phyloP scores from a whole-genome alignment of 768 basidiomycete genomes.

The Phaeotremella fagi region DNA sequence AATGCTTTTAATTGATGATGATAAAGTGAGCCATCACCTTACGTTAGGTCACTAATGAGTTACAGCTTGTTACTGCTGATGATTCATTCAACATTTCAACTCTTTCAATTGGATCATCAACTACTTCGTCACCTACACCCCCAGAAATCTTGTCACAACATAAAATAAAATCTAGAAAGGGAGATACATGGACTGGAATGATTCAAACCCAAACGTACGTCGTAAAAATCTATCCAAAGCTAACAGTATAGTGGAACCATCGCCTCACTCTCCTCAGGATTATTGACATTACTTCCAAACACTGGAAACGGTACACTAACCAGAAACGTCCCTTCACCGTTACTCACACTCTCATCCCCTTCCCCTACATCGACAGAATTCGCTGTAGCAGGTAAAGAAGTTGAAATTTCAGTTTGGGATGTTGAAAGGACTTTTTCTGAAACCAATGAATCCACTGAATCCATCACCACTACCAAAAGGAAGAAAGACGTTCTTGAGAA shows the following conservation, averaged over 20 bases:
- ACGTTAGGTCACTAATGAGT: constrained; percentile 1
- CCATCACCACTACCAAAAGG: constrained; percentile 23
- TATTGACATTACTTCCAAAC: constrained; percentile 3
- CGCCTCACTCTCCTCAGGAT: constrained; percentile 27
- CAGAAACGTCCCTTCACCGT: constrained; percentile 17
- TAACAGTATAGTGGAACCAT: constrained; percentile 23
- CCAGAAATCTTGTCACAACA: constrained; percentile 30
- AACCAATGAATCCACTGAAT: background rate
- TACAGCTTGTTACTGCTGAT: constrained; percentile 29
- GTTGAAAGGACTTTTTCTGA: constrained; percentile 38
- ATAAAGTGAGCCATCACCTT: constrained; percentile 7
- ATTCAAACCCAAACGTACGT: constrained; percentile 25
- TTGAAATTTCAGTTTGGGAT: constrained; percentile 44
- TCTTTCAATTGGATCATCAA: constrained; percentile 12
- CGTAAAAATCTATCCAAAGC: background rate
- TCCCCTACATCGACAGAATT: constrained; percentile 17
- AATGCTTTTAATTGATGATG: constrained; percentile 12
- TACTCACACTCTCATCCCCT: constrained; percentile 22
- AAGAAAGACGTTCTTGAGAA: constrained; percentile 37
- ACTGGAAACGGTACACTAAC: constrained; percentile 2
- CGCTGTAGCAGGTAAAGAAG: constrained; percentile 44
- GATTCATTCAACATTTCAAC: constrained; percentile 29
- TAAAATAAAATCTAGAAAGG: constrained; percentile 19
- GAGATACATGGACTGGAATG: constrained; percentile 39
- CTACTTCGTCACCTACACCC: constrained; percentile 19